These are phyloP conservation scores for Suillus alpinus DNA, from an alignment of 768 basidiomycete genomes.

Conservation along the genomic window DNA sequence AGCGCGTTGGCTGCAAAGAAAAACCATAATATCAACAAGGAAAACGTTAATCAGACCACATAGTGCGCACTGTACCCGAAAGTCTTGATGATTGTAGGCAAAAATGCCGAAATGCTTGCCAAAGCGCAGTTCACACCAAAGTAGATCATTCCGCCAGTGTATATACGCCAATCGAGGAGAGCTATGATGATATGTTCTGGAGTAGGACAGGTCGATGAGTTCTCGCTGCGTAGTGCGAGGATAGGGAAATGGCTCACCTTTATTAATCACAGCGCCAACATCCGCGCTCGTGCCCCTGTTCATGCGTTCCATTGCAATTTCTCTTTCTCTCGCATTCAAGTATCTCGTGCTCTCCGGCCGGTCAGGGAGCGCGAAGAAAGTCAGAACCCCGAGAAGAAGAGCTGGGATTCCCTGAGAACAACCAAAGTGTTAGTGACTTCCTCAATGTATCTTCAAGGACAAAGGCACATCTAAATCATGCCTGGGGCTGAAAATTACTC, in stretches of 20 bases:
- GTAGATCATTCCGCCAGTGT: slow-evolving; percentile 68
- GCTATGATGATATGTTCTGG: slow-evolving; percentile 62
- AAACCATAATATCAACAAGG: background rate
- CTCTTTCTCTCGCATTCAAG: slow-evolving; percentile 49
- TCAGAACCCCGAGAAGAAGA: slow-evolving; percentile 57
- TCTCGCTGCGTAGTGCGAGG: background rate
- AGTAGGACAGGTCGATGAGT: slow-evolving; percentile 6
- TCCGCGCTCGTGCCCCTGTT: slow-evolving; percentile 67
- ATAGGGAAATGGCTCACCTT: slow-evolving; percentile 37
- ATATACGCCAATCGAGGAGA: slow-evolving; percentile 69
- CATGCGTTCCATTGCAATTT: slow-evolving; percentile 64
- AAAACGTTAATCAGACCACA: background rate
- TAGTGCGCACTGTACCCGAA: slow-evolving; percentile 62
- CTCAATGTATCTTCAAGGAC: background rate
- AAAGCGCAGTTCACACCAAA: slow-evolving; percentile 76
- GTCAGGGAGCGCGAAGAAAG: slow-evolving; percentile 58
- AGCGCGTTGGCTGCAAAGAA: slow-evolving; percentile 50
- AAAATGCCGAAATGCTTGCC: slow-evolving; percentile 78
- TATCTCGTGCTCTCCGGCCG: slow-evolving; percentile 68
- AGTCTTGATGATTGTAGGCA: slow-evolving; percentile 77
- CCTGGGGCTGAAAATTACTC: background rate
- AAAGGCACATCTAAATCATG: background rate
- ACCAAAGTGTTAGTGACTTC: background rate
- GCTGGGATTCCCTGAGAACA: slow-evolving; percentile 60
- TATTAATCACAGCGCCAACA: slow-evolving; percentile 60